A percentile compares a stretch with the other conserved stretches of the same genome.
phyloP scores from a whole-genome alignment of 176 grass and related monocot species.

The bread wheat (Triticum aestivum) region IWGSC_CS_RefSeq_v2.1 NC_057794.1:370472313-370472812 shows the following conservation, averaged over 20 bases:
- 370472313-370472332: conserved; percentile 83
- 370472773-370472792: neutral
- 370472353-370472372: conserved; percentile 81
- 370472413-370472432: conserved; percentile 93
- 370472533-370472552: conserved; percentile 5
- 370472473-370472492: conserved; percentile 95
- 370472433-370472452: conserved; percentile 89
- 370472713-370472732: neutral
- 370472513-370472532: conserved; percentile 48
- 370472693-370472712: neutral
- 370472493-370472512: conserved; percentile 92
- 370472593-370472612: conserved; percentile 13
- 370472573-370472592: neutral
- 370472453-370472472: conserved; percentile 96
- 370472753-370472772: conserved; percentile 10
- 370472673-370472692: conserved; percentile 1
- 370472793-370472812: neutral
- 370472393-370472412: conserved; percentile 86
- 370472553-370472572: neutral
- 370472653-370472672: neutral
- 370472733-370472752: neutral
- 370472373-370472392: conserved; percentile 79
- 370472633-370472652: neutral
- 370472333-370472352: conserved; percentile 93
- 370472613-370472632: conserved; percentile 14